A percentile compares a stretch with the other conserved stretches of the same genome.
phyloP scores from a whole-genome alignment of 352 stramenopile species.

The Phytophthora tentaculata region DNA sequence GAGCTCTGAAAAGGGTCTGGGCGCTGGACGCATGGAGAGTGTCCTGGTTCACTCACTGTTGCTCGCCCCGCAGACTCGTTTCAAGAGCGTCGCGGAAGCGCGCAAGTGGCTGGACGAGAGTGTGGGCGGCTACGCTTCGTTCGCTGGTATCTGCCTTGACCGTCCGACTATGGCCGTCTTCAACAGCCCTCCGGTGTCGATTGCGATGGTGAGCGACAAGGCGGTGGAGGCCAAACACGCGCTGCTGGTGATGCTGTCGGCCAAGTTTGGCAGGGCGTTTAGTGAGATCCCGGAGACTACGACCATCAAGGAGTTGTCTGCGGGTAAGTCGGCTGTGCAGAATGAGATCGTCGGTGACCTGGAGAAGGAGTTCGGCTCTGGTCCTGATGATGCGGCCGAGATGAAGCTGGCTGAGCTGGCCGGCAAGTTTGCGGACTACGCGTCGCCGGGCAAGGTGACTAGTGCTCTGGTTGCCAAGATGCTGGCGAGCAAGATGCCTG shows the following conservation, averaged over 20 bases:
- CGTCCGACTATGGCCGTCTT: slow-evolving; percentile 38
- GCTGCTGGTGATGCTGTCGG: slow-evolving; percentile 74
- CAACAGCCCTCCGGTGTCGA: slow-evolving; percentile 45
- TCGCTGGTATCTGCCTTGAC: slow-evolving; percentile 73
- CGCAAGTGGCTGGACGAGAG: slow-evolving; percentile 84
- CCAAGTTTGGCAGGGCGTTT: slow-evolving; percentile 80
- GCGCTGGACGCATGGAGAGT: slow-evolving; percentile 73
- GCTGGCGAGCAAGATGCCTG: slow-evolving; percentile 79
- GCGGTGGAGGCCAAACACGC: slow-evolving; percentile 78
- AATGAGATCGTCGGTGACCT: slow-evolving; percentile 90
- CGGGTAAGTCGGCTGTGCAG: slow-evolving; percentile 87
- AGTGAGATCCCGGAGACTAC: slow-evolving; percentile 63
- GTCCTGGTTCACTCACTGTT: slow-evolving; percentile 78
- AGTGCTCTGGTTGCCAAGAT: slow-evolving; percentile 83
- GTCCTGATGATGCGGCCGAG: slow-evolving; percentile 76
- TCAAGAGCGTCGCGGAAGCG: slow-evolving; percentile 78
- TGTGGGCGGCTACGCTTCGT: slow-evolving; percentile 72
- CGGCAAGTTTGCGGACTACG: slow-evolving; percentile 70
- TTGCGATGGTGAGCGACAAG: slow-evolving; percentile 66
- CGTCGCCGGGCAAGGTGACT: slow-evolving; percentile 75
- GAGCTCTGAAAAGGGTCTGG: slow-evolving; percentile 57
- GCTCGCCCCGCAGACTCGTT: slow-evolving; percentile 56
- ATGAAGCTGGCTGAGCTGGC: slow-evolving; percentile 79
- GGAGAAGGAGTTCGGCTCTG: slow-evolving; percentile 87
- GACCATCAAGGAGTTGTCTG: slow-evolving; percentile 83